Conservation (phyloP, 352 stramenopile species). For the Halophytophthora batemanensis region DNA sequence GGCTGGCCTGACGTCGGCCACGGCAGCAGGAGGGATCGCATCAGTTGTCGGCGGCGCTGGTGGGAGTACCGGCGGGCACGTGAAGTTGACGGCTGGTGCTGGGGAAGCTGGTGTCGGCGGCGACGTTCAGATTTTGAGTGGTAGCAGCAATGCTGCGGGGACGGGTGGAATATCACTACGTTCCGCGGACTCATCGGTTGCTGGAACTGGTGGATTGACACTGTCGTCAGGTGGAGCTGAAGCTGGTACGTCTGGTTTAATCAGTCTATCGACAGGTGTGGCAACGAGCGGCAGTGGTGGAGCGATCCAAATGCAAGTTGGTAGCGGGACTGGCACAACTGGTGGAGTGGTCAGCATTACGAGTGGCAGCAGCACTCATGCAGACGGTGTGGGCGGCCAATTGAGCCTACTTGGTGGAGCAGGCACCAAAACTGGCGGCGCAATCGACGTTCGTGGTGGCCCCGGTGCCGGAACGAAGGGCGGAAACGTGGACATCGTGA, state of each 20-base stretch:
- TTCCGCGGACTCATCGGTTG: conserved; percentile 4
- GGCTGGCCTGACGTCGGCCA: too few species aligned
- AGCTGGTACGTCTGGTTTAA: conserved; percentile 8
- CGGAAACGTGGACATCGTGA: conserved; percentile 22
- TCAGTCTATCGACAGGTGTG: conserved; percentile 6
- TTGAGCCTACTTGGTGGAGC: conserved; percentile 11
- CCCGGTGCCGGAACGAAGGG: conserved; percentile 9
- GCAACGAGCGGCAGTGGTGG: conserved; percentile 7
- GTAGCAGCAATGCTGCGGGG: conserved; percentile 5
- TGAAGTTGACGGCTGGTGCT: conserved; percentile 16
- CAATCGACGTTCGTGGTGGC: conserved; percentile 21
- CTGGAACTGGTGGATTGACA: conserved; percentile 8
- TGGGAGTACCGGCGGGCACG: conserved; percentile 17
- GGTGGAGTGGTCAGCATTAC: conserved; percentile 11
- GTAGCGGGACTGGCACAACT: conserved; percentile 6
- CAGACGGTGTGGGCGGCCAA: conserved; percentile 10
- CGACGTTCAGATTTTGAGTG: conserved; percentile 21
- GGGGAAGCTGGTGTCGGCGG: conserved; percentile 15
- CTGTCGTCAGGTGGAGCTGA: conserved; percentile 9
- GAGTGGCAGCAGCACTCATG: conserved; percentile 11
- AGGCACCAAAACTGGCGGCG: conserved; percentile 17
- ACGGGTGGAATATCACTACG: conserved; percentile 4
- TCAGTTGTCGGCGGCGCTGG: conserved; percentile 12
- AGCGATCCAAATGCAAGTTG: conserved; percentile 11
- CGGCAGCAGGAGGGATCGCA: conserved; percentile 8